These are phyloP conservation scores for Pulveroboletus ravenelii DNA, from an alignment of 768 basidiomycete genomes.

Conservation along the genomic window DNA sequence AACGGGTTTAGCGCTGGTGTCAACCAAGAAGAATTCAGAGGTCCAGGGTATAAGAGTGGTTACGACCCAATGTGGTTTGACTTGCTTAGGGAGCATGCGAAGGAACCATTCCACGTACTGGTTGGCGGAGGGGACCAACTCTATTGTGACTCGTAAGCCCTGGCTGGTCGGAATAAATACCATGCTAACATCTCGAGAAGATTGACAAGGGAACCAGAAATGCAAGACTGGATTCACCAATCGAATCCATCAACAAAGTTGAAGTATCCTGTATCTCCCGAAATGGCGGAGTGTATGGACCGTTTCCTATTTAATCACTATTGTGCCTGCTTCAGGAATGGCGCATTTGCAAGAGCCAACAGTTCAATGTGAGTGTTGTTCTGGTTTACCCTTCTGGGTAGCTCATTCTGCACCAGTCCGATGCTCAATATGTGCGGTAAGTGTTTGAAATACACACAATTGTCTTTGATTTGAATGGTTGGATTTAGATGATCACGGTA, in stretches of 20 bases:
- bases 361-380: slow-evolving; percentile 67
- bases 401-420: slow-evolving; percentile 44
- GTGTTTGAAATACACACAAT: slow-evolving; percentile 14
- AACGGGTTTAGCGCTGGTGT: slow-evolving; percentile 89
- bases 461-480: background rate
- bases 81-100: slow-evolving; percentile 75
- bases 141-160: slow-evolving; percentile 71
- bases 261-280: slow-evolving; percentile 55
- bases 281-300: slow-evolving; percentile 74
- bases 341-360: slow-evolving; percentile 89
- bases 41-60: slow-evolving; percentile 73
- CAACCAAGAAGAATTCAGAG: slow-evolving; percentile 81
- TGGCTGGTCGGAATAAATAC: background rate
- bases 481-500: slow-evolving; percentile 71
- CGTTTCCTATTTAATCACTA: slow-evolving; percentile 91
- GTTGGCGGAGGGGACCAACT: slow-evolving; percentile 94
- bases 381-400: background rate
- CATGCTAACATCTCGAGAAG: slow-evolving; percentile 31
- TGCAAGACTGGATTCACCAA: slow-evolving; percentile 78
- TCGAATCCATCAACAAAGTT: slow-evolving; percentile 58
- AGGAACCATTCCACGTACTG: slow-evolving; percentile 81
- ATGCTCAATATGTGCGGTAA: slow-evolving; percentile 85
- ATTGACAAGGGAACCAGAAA: slow-evolving; percentile 79
- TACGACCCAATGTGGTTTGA: slow-evolving; percentile 95
- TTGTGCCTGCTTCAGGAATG: slow-evolving; percentile 78